Percentiles rank a stretch among this genome's conserved stretches.
Evolutionary conservation across 2,329 filamentous ascomycete species (phyloP).

Genomic region (Leptoxyphium fumago): DNA sequence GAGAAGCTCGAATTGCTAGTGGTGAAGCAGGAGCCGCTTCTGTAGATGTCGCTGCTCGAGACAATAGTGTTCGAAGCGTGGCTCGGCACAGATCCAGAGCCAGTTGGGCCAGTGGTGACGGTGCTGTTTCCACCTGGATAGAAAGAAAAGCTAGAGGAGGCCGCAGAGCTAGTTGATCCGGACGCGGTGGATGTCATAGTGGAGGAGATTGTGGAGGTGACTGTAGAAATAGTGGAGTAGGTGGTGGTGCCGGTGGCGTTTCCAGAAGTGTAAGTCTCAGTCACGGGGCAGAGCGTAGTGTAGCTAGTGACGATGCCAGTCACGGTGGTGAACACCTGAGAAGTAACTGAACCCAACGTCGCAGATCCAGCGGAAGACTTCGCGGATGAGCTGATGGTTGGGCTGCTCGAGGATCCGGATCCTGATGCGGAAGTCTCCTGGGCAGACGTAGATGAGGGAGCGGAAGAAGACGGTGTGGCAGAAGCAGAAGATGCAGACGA

Average conservation of each 20-base stretch:
- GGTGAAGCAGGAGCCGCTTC: not conserved
- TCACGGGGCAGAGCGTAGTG: constrained; percentile 12
- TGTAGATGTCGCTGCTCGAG: not conserved
- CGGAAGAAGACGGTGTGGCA: not conserved
- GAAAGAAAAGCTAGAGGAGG: not conserved
- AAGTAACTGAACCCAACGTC: no score
- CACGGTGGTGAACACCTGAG: not conserved
- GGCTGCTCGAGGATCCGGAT: not conserved
- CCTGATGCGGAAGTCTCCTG: not conserved
- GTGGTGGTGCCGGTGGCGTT: constrained; percentile 26
- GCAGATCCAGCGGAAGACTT: not conserved
- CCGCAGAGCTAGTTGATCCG: not conserved
- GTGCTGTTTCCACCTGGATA: not conserved
- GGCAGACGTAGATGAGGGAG: not conserved
- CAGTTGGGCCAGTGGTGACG: not conserved
- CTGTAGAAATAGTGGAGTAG: constrained; percentile 29
- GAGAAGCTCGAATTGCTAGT: not conserved
- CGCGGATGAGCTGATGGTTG: not conserved
- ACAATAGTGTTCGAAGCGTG: not conserved
- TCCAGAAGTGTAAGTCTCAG: constrained; percentile 16
- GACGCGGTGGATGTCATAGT: constrained; percentile 1
- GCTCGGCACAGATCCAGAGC: not conserved
- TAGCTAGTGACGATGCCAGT: constrained; percentile 2
- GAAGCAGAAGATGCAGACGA: not conserved
- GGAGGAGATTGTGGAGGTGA: constrained; percentile 7